Percentiles rank a stretch among this genome's conserved stretches.
These are phyloP conservation scores for Quercus robur DNA, from an alignment of 306 rosid genomes.

Conservation along the genomic window DNA sequence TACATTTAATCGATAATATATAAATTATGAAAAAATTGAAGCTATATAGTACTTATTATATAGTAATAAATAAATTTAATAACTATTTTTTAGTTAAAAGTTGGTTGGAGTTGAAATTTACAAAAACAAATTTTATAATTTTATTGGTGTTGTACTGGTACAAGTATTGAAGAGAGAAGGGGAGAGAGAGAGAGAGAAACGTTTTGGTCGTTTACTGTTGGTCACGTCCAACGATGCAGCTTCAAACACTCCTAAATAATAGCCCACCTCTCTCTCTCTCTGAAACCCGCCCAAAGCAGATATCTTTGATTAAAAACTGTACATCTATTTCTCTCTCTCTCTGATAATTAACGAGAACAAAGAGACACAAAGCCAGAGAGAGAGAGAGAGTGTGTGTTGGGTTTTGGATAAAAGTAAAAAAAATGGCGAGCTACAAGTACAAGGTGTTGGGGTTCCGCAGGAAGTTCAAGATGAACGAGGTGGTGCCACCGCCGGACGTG, in stretches of 20 bases:
- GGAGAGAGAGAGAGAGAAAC: too few relatives aligned
- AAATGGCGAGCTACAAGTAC: conserved; percentile 40
- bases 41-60: too few relatives aligned
- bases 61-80: too few relatives aligned
- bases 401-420: background rate
- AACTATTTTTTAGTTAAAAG: too few relatives aligned
- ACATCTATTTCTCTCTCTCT: background rate
- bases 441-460: conserved; percentile 62
- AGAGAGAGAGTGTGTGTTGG: background rate
- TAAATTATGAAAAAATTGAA: too few relatives aligned
- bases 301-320: background rate
- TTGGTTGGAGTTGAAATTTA: too few relatives aligned
- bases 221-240: background rate
- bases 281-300: too few relatives aligned
- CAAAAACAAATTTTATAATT: too few relatives aligned
- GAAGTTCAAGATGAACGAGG: conserved; percentile 59
- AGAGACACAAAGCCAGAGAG: too few relatives aligned
- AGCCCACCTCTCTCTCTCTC: background rate
- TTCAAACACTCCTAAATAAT: background rate
- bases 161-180: too few relatives aligned
- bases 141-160: too few relatives aligned
- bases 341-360: background rate
- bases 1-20: too few relatives aligned
- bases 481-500: conserved; percentile 67
- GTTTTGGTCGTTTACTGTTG: background rate